phyloP scores from a whole-genome alignment of 1,139 yeast genomes.

The Candida sanyaensis region DNA sequence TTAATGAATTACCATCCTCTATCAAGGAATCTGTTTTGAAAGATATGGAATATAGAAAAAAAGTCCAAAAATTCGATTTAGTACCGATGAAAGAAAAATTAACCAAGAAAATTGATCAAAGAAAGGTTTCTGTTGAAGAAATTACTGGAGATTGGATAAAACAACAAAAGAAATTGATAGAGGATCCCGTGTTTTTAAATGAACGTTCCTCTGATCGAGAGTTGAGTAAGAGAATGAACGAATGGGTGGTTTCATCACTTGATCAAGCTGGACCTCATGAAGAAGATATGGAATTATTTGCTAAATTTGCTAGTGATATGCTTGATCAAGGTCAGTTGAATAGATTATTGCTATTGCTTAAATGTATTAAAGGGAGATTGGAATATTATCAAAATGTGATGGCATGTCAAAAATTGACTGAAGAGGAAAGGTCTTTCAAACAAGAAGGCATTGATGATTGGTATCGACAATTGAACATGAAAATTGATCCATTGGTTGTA shows the following conservation, averaged over 20 bases:
- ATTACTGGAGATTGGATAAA: conserved; percentile 29
- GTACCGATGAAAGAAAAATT: conserved; percentile 34
- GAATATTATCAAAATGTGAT: conserved; percentile 12
- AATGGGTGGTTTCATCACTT: conserved; percentile 53
- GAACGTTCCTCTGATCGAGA: conserved; percentile 25
- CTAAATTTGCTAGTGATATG: conserved; percentile 23
- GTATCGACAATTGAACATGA: conserved; percentile 16
- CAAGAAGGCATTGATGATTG: conserved; percentile 26
- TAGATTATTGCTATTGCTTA: conserved; percentile 25
- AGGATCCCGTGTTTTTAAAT: conserved; percentile 38
- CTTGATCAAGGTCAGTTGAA: conserved; percentile 19
- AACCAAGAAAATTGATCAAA: conserved; percentile 19
- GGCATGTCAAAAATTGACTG: neutral
- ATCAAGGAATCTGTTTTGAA: conserved; percentile 41
- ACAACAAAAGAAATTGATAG: conserved; percentile 21
- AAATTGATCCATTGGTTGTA: conserved; percentile 9
- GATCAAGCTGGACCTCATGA: conserved; percentile 57
- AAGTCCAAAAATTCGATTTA: conserved; percentile 28
- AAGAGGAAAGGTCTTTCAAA: conserved; percentile 8
- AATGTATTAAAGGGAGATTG: conserved; percentile 18
- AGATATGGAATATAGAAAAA: conserved; percentile 36
- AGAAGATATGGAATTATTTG: conserved; percentile 52
- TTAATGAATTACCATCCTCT: conserved; percentile 50
- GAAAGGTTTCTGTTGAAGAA: conserved; percentile 19
- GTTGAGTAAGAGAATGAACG: conserved; percentile 34